A percentile compares a stretch with the other conserved stretches of the same genome.
phyloP scores from a whole-genome alignment of 169 alveolate species.

The Plasmodium vivax region DNA sequence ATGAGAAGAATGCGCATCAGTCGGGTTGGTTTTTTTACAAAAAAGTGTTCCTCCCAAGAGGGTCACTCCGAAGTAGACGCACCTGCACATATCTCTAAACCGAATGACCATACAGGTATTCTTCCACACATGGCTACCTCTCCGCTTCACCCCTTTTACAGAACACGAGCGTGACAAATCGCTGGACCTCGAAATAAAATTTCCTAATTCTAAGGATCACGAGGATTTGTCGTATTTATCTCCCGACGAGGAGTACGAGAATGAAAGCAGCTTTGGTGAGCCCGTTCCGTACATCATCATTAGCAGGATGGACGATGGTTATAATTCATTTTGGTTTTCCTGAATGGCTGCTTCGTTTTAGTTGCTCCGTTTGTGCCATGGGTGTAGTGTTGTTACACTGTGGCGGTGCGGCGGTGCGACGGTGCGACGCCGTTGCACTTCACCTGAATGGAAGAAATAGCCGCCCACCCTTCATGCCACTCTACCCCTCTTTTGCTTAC shows the following conservation, averaged over 20 bases:
- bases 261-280: constrained; percentile 30
- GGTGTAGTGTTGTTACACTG: not conserved
- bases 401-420: too few species aligned
- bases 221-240: constrained; percentile 24
- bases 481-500: not conserved
- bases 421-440: not conserved
- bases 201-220: constrained; percentile 12
- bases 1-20: constrained; percentile 20
- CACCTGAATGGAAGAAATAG: not conserved
- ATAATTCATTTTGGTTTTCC: not conserved
- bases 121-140: not conserved
- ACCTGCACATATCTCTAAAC: not conserved
- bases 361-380: not conserved
- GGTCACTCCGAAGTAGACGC: not conserved
- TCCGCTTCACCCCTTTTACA: not conserved
- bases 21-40: constrained; percentile 9
- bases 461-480: not conserved
- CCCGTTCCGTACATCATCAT: constrained; percentile 70
- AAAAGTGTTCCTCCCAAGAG: not conserved
- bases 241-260: constrained; percentile 27
- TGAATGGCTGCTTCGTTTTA: not conserved
- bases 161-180: constrained; percentile 27
- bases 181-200: constrained; percentile 53
- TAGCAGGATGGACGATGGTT: constrained; percentile 39
- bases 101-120: not conserved